A percentile compares a stretch with the other conserved stretches of the same genome.
Conservation (phyloP, 2,329 filamentous ascomycete genomes). For the Geosmithia morbida region DNA sequence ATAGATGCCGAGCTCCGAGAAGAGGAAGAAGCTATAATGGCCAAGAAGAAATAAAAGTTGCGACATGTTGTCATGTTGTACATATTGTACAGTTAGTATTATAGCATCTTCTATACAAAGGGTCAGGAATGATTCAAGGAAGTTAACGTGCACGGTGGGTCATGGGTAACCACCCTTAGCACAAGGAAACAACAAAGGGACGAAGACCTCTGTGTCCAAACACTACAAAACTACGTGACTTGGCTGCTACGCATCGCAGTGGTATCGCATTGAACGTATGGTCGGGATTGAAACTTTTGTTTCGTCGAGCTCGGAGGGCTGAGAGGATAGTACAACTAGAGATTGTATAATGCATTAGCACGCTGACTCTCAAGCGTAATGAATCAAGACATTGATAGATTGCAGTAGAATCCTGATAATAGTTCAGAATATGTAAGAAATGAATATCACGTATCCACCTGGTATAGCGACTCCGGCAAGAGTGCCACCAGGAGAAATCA, state of each 20-base stretch:
- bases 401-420: not conserved
- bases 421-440: constrained; percentile 97
- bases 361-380: not conserved
- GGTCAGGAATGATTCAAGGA: not conserved
- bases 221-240: no score
- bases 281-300: no score
- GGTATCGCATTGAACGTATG: no score
- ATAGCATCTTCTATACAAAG: not conserved
- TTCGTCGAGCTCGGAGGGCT: no score
- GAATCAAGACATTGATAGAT: not conserved
- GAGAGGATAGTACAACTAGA: no score
- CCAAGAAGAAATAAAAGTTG: constrained; percentile 31
- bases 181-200: no score
- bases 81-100: no score
- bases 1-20: constrained; percentile 57
- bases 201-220: no score
- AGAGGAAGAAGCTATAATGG: constrained; percentile 44
- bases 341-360: not conserved
- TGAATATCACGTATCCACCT: constrained; percentile 69
- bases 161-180: not conserved
- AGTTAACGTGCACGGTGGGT: not conserved
- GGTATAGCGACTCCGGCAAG: constrained; percentile 84
- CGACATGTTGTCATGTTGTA: no score
- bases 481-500: constrained; percentile 74
- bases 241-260: no score